Evolutionary conservation across 176 grass and related monocot species (phyloP).

Genomic region (Carex scoparia): DNA sequence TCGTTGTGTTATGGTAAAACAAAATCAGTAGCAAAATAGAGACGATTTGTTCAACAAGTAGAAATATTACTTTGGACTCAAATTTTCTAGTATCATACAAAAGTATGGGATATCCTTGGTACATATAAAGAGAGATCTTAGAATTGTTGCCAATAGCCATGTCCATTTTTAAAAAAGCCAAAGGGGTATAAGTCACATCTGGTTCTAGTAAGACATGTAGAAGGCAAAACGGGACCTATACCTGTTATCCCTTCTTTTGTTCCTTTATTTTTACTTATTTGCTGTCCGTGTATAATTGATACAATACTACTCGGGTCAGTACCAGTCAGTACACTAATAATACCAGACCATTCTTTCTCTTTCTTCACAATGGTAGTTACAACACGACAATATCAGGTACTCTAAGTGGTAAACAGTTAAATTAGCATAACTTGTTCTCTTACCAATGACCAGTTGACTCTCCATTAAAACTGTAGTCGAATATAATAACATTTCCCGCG

Average conservation of each 20-base stretch:
- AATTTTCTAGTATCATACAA: neutral
- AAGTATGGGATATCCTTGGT: neutral
- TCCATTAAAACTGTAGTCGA: conserved; percentile 42
- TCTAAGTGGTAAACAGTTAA: neutral
- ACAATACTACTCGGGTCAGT: neutral
- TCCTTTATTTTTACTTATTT: neutral
- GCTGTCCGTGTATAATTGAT: neutral
- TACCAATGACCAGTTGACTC: conserved; percentile 94
- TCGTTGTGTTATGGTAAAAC: neutral
- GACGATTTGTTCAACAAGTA: conserved; percentile 3
- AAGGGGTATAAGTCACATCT: neutral
- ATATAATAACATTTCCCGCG: conserved; percentile 96
- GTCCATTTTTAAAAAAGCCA: neutral
- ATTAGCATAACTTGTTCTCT: conserved; percentile 6
- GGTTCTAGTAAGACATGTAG: neutral
- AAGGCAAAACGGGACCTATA: neutral
- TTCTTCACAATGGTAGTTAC: conserved; percentile 10
- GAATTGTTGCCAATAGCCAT: neutral
- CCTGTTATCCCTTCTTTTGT: neutral
- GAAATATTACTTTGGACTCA: neutral
- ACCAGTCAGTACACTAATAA: neutral
- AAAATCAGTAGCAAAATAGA: neutral
- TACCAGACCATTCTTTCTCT: neutral
- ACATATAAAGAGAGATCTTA: neutral
- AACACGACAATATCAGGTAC: neutral